Base-by-base conservation (phyloP, 306 rosid species). In the Medicago lupulina region DNA sequence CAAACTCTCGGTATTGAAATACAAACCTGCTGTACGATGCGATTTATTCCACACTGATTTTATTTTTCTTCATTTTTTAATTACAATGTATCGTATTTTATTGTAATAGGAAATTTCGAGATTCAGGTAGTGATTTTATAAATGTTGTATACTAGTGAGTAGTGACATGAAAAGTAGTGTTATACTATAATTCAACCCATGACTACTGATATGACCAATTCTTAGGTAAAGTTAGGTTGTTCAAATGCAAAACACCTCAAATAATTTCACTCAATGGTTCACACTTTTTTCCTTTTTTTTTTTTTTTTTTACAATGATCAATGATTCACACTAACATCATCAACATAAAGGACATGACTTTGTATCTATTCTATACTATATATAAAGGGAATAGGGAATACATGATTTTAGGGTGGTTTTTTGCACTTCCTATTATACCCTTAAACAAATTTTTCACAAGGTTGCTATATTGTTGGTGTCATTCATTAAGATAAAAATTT, bases 1-100 rank as follows among this genome's bases (percentile, higher is more conserved):
- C 84, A 79, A 88, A 83, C 84, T 80, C 91, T 70, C 80, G 96
- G 73, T 88, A 82, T 76, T 94, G 80, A 85, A 60, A 39, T 23
- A 7, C 15, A 55, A 55, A 47, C 36, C 31, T 55, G 44, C 6
- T 28, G 55, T 41, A 75, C 79, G 43, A 76, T 74, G 59, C 14
- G 9, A 72, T 59, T 72, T 73, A 43, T 76, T 78, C 59, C 72
- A 64, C 17, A 23, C 15, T 15, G 36, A 40, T 23, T 12, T 23
- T 65, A 5, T 23, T 61, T 44, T 8, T 13, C 9, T 34, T 12
- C 28, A 41, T 58, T 67, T 70, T 61, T 71, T 28, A 28, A n/a
- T 75, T 55, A 10, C 17, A 38, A 28, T 69, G 57, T 55, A 55
- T 36, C 58, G 55, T 74, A 53, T 66, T 62, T 81, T 28, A 57